Base-by-base conservation (phyloP, 1,139 yeast species). In the Magnusiomyces sp. region DNA sequence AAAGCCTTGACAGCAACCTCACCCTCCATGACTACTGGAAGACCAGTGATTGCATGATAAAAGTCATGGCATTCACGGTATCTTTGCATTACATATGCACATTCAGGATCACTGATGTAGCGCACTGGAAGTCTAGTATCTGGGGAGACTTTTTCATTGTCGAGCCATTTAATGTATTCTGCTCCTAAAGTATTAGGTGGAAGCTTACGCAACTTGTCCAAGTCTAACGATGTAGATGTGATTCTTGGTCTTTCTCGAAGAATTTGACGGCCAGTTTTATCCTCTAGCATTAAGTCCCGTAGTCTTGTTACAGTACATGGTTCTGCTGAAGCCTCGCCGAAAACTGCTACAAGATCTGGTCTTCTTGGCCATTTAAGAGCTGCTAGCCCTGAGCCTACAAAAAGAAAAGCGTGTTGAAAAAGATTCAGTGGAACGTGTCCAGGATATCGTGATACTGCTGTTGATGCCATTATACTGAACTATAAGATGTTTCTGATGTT, bases 41-140 rank as follows among this genome's bases (percentile, higher is more conserved):
- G 73, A 7, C 95, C 94, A 0, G 95, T 84, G 39, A 92, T 74
- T 1, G 97, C 88, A 65, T 92, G 99, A 63, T 89, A 92, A 61
- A 92, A 92, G 65, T 92, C 99, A 61, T 92, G 99, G 63, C 97
- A 90, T 63, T 92, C 97, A 48, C 99, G 77, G 66, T 92, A 92
- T 56, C 98, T 71, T 64, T 89, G 95, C 73, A 81, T 88, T 16
- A 92, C 84, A 62, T 84, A 92, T 0, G 97, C 97, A 59, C 89
- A 77, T 61, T 88, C 95, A 41, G 87, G 94, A 62, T 92, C 89
- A 57, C 87, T 94, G 40, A 92, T 87, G 65, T 79, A 92, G 53
- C 80, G 77, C 5, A 92, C 97, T 0, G 88, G 83, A 1, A 84
- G 90, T 58, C 99, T 73, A 0, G 96, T 89, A 64, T 94, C 98